A percentile compares a stretch with the other conserved stretches of the same genome.
Evolutionary conservation across 2,329 filamentous ascomycete genomes (phyloP).

Genomic region (Erysiphe pulchra): DNA sequence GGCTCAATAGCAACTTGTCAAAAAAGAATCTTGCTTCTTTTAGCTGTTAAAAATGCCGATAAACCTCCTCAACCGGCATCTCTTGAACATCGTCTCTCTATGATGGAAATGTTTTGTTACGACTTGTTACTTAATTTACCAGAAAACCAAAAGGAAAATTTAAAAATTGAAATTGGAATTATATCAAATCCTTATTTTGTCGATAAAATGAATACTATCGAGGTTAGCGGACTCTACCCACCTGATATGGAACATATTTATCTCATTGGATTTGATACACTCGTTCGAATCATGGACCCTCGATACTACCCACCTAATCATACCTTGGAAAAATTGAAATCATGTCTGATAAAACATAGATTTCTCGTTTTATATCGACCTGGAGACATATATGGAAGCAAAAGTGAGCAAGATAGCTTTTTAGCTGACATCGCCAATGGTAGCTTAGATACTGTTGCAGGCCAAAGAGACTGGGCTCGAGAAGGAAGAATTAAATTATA

Average conservation of each 20-base stretch:
- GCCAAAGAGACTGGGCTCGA: constrained; percentile 28
- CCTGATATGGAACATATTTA: constrained; percentile 28
- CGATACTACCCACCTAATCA: constrained; percentile 36
- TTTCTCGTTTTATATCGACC: constrained; percentile 39
- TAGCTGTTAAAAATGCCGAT: constrained; percentile 39
- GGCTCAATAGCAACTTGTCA: constrained; percentile 6
- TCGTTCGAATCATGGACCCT: constrained; percentile 43
- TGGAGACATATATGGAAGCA: constrained; percentile 31
- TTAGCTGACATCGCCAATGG: constrained; percentile 22
- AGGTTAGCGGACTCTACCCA: constrained; percentile 17
- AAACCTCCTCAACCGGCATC: constrained; percentile 39
- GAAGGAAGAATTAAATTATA: constrained; percentile 29
- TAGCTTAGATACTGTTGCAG: constrained; percentile 25
- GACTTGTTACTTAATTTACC: constrained; percentile 19
- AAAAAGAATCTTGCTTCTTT: constrained; percentile 26
- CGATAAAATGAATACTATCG: constrained; percentile 39
- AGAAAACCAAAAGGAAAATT: constrained; percentile 5
- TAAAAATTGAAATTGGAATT: constrained; percentile 34
- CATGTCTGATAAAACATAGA: constrained; percentile 35
- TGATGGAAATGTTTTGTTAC: constrained; percentile 44
- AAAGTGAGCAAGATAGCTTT: constrained; percentile 27
- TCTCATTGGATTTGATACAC: constrained; percentile 50
- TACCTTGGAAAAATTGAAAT: constrained; percentile 28
- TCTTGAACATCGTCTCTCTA: constrained; percentile 38
- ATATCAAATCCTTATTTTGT: constrained; percentile 50